Conservation (phyloP, 2,329 filamentous ascomycete species). For the Paecilomyces niveus region DNA sequence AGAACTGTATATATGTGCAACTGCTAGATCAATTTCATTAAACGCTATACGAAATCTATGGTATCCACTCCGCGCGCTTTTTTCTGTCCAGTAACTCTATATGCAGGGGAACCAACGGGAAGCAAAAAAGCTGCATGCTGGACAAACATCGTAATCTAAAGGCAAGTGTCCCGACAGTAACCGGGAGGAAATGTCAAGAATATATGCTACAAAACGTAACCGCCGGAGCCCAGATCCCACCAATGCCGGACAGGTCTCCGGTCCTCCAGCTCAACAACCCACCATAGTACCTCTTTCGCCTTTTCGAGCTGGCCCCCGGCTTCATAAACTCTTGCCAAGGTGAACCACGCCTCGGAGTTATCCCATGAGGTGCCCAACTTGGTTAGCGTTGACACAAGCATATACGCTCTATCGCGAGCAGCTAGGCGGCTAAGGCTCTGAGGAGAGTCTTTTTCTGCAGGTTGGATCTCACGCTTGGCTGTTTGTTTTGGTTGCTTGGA, state of each 20-base stretch:
- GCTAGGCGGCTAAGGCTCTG: constrained; percentile 76
- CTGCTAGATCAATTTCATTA: constrained; percentile 13
- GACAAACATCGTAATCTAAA: neutral
- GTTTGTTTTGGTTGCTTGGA: neutral
- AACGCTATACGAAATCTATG: constrained; percentile 6
- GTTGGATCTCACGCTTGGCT: neutral
- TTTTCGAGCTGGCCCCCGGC: constrained; percentile 77
- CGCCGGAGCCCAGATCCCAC: constrained; percentile 60
- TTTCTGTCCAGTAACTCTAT: neutral
- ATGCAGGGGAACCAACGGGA: neutral
- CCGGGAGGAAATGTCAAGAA: neutral
- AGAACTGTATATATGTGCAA: constrained; percentile 30
- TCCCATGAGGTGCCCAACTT: constrained; percentile 87
- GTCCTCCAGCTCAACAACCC: constrained; percentile 94
- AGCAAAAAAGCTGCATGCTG: neutral
- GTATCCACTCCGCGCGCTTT: neutral
- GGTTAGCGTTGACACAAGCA: constrained; percentile 72
- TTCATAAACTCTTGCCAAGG: constrained; percentile 79
- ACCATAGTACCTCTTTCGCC: constrained; percentile 91
- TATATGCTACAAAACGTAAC: constrained; percentile 50
- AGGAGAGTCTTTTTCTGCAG: constrained; percentile 44
- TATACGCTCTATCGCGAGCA: constrained; percentile 81
- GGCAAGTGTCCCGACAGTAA: neutral
- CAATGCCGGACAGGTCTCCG: constrained; percentile 71
- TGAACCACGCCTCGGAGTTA: constrained; percentile 86